Evolutionary conservation across 805 yeast genomes (phyloP).

Genomic region (Maudiozyma saulgeensis): DNA sequence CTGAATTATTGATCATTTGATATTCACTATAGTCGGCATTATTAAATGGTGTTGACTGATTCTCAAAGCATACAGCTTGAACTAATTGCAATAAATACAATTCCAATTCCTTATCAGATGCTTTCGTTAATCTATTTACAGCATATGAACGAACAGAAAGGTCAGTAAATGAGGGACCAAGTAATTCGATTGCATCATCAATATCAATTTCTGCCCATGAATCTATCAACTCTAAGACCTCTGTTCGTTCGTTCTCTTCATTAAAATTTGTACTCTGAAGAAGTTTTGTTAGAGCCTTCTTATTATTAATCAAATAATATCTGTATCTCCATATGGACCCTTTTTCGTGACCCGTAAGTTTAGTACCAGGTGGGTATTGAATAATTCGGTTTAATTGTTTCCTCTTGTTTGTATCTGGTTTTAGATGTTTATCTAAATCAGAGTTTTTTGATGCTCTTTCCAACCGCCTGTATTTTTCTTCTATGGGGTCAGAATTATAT

Average conservation of each 20-base stretch:
- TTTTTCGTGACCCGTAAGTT: slow-evolving; percentile 71
- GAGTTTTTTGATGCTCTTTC: slow-evolving; percentile 76
- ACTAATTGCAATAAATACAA: slow-evolving; percentile 81
- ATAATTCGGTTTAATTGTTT: slow-evolving; percentile 63
- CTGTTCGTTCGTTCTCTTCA: slow-evolving; percentile 69
- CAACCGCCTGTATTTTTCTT: slow-evolving; percentile 71
- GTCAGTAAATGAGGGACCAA: slow-evolving; percentile 70
- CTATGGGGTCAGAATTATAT: slow-evolving; percentile 68
- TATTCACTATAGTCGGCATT: slow-evolving; percentile 27
- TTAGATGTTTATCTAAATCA: slow-evolving; percentile 70
- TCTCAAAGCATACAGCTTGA: slow-evolving; percentile 81
- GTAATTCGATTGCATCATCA: slow-evolving; percentile 76
- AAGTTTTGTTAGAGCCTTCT: slow-evolving; percentile 66
- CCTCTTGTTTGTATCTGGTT: slow-evolving; percentile 78
- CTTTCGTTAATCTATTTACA: slow-evolving; percentile 68
- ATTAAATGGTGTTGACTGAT: slow-evolving; percentile 19
- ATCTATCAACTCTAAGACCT: slow-evolving; percentile 64
- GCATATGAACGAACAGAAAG: slow-evolving; percentile 76
- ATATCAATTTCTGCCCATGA: slow-evolving; percentile 68
- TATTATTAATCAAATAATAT: slow-evolving; percentile 63
- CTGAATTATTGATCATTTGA: slow-evolving; percentile 30
- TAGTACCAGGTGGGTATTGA: slow-evolving; percentile 74
- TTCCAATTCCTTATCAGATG: slow-evolving; percentile 71
- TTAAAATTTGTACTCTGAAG: slow-evolving; percentile 84
- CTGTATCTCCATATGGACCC: slow-evolving; percentile 86